Evolutionary conservation across 2,329 filamentous ascomycete genomes (phyloP).

Genomic region (Rhynchosporium agropyri): DNA sequence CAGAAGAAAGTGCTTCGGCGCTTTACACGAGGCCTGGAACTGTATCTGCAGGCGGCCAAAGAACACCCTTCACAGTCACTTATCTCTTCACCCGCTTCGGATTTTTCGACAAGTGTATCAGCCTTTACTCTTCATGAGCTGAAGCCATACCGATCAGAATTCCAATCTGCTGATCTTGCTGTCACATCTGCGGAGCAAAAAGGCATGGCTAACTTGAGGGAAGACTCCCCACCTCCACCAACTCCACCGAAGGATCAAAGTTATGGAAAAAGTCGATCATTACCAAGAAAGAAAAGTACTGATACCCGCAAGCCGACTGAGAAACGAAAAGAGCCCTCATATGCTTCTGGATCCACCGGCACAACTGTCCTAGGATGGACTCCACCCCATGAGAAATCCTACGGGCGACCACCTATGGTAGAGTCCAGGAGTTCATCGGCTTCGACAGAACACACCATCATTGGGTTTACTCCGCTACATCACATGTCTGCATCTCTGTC

Average conservation of each 20-base stretch:
- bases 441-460: constrained; percentile 28
- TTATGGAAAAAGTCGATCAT: constrained; percentile 18
- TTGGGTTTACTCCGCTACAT: constrained; percentile 33
- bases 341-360: constrained; percentile 32
- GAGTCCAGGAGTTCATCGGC: constrained; percentile 10
- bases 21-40: constrained; percentile 48
- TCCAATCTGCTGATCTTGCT: constrained; percentile 56
- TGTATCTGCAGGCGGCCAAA: constrained; percentile 46
- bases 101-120: constrained; percentile 44
- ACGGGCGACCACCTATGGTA: constrained; percentile 11
- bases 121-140: constrained; percentile 54
- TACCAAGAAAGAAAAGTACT: constrained; percentile 8
- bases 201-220: constrained; percentile 18
- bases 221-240: constrained; percentile 21
- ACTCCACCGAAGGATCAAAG: constrained; percentile 29
- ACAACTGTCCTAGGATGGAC: constrained; percentile 31
- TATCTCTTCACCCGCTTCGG: constrained; percentile 30
- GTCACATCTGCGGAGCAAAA: constrained; percentile 56
- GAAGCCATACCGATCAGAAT: constrained; percentile 56
- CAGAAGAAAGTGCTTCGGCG: constrained; percentile 48
- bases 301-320: constrained; percentile 10
- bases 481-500: constrained; percentile 21
- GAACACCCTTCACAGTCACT: constrained; percentile 45
- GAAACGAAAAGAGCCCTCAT: constrained; percentile 26
- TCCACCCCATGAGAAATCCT: constrained; percentile 30